Base-by-base conservation (phyloP, 805 yeast genomes). In the Schwanniomyces vanrijiae region DNA sequence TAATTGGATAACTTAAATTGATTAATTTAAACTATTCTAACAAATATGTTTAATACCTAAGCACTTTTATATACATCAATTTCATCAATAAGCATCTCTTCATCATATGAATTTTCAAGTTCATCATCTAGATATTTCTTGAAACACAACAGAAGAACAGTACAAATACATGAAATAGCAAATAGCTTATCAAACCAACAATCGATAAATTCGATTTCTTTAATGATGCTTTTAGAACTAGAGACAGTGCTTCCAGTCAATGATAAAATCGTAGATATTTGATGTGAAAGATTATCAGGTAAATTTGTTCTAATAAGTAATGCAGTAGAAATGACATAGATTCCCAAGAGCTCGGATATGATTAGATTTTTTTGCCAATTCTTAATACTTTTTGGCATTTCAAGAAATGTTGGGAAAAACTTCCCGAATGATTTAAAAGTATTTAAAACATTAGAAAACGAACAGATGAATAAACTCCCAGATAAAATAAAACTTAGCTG, bases 391-490 rank as follows among this genome's bases (percentile, higher is more conserved):
- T 44, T 34, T 1, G 62, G 40, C 16, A 56, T 48, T 7, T 53
- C 46, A 5, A 56, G 52, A n/a, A 56, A 35, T 1, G 51, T 40
- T 2, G 73, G 69, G 37, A 67, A 59, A 21, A 64, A 49, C 29
- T 60, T 55, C 8, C 68, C 62, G 13, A 84, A 63, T 28, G 84
- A 83, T 37, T 80, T 75, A 48, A 85, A 76, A 0, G 91, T 84
- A 35, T 76, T 66, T 41, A 76, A 61, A 1, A 86, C 90, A 46
- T 84, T 84, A 21, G 86, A 82, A 54, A 86, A 75, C 1, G 89
- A 82, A 48, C 86, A 76, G 0, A 80, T 56, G 54, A 86, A 85
- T 44, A 86, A 68, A 13, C 77, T 73, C 9, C 84, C 81, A 0
- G 88, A 81, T 13, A 85, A 58, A 2, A 81, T 51, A 48, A 85